phyloP scores from a whole-genome alignment of 108 stramenopile species.

The Cyclotella choctawhatcheeana region DNA sequence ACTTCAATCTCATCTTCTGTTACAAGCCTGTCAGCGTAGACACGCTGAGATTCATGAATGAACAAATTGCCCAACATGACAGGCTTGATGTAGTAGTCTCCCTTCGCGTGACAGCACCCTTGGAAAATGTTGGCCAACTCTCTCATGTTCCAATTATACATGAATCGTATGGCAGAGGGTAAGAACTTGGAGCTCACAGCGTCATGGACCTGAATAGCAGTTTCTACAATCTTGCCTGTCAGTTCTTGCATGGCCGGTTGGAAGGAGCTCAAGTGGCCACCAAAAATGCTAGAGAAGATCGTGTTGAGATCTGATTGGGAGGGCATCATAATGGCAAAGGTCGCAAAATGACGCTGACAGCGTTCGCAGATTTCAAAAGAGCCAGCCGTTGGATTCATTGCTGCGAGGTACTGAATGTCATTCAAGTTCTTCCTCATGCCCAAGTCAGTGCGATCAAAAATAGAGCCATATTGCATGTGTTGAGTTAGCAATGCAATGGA shows the following conservation, averaged over 20 bases:
- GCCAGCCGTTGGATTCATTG: constrained; percentile 93
- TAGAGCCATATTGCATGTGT: constrained; percentile 85
- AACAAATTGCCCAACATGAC: constrained; percentile 66
- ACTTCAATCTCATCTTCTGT: constrained; percentile 64
- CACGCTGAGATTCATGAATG: constrained; percentile 85
- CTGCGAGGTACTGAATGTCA: constrained; percentile 88
- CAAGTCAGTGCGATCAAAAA: constrained; percentile 85
- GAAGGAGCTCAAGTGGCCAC: constrained; percentile 80
- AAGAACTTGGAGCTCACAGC: constrained; percentile 78
- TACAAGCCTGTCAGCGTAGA: constrained; percentile 82
- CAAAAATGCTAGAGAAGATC: constrained; percentile 82
- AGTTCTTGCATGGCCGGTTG: constrained; percentile 61
- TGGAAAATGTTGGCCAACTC: constrained; percentile 91
- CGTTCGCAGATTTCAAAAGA: constrained; percentile 90
- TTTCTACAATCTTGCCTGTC: constrained; percentile 65
- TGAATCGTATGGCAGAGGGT: constrained; percentile 86
- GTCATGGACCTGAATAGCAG: constrained; percentile 82
- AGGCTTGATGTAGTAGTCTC: constrained; percentile 68
- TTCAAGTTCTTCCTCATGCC: constrained; percentile 87
- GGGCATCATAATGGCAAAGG: constrained; percentile 83
- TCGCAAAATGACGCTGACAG: constrained; percentile 87
- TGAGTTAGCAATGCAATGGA: constrained; percentile 88
- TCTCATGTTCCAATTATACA: constrained; percentile 96
- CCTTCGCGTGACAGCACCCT: constrained; percentile 69
- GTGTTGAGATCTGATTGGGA: constrained; percentile 72